phyloP scores from a whole-genome alignment of 495 filamentous ascomycete species.

The Tuber umbilicatum region DNA sequence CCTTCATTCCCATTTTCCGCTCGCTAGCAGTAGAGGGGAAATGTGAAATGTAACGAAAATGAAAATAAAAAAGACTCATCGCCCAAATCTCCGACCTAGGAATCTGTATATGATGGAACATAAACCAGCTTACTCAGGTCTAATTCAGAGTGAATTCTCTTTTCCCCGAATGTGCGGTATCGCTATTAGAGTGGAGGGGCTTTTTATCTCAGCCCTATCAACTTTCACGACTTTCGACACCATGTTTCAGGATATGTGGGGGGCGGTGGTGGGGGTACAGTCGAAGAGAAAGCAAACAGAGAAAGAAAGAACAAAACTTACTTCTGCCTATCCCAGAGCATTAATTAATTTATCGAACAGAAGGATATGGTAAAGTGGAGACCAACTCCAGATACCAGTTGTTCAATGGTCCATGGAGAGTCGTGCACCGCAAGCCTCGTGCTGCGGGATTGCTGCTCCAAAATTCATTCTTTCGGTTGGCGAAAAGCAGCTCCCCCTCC shows the following conservation, averaged over 20 bases:
- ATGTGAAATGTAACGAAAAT: neutral
- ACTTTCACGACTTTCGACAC: neutral
- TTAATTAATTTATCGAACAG: neutral
- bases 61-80: neutral
- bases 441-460: neutral
- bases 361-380: neutral
- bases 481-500: neutral
- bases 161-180: neutral
- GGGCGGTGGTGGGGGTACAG: neutral
- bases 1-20: neutral
- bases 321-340: neutral
- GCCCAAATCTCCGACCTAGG: neutral
- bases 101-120: neutral
- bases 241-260: neutral
- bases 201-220: neutral
- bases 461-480: neutral
- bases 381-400: neutral
- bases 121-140: constrained; percentile 1
- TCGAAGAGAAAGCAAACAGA: neutral
- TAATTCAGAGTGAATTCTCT: neutral
- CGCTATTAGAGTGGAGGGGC: neutral
- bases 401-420: neutral
- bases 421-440: neutral
- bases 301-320: neutral
- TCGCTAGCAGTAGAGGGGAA: neutral